Base-by-base conservation (phyloP, 495 filamentous ascomycete genomes). In the Penicillium egyptiacum region DNA sequence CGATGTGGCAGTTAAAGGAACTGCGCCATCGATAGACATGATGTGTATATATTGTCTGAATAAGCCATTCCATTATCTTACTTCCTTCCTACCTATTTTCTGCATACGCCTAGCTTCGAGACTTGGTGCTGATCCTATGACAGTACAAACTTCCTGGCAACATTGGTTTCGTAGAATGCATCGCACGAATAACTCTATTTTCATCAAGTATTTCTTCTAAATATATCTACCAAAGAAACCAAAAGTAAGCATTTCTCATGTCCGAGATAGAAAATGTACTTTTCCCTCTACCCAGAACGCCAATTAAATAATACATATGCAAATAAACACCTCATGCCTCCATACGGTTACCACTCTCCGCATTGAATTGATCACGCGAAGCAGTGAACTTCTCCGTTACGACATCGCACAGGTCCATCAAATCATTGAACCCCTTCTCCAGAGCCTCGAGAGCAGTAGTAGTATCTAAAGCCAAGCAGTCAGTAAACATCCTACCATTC, bases 321-420 rank as follows among this genome's bases (percentile, higher is more conserved):
- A 67, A 59, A 46, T 35, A 28, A 28, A 1, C 26, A 46, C 16
- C 42, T 65, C 59, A 79, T 14, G 67, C 62, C 59, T 68, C 58
- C 75, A 78, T 78, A 45, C 61, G 58, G 61, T 75, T 63, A 7
- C 50, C 66, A 58, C 70, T 62, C 46, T 68, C 62, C 16, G 72
- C 81, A 43, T 79, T 80, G 68, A 88, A 92, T 2, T 81, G 77
- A 45, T 89, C 81, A 46, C 86, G 79, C 22, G 86, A 79, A 16
- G 58, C 73, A 28, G 82, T 83, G 72, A 96, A 98, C 65, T 92
- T 91, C 25, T 95, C 89, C 19, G 84, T 81, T 4, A 98, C 90
- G 16, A 96, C 87, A 69, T 96, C 91, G 63, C 94, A 98, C 23
- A 98, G 79, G 42, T 92, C 91, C 75, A 90, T 87, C 40, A 98